Evolutionary conservation across 257 asterid genomes (phyloP).

Genomic region (Cinchona pubescens): DNA sequence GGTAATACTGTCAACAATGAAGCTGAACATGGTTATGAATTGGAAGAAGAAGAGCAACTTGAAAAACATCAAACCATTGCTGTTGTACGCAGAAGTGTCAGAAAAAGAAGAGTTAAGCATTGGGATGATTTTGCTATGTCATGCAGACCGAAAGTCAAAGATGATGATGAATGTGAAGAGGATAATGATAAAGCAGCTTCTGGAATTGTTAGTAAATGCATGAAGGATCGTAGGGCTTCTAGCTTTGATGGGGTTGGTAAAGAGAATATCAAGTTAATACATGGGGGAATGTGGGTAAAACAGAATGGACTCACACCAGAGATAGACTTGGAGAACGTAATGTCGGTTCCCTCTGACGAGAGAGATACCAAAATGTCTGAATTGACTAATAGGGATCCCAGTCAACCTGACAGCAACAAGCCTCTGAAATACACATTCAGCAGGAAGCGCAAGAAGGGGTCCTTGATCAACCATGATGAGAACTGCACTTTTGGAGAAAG

Average conservation of each 20-base stretch:
- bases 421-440: slow-evolving; percentile 33
- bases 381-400: slow-evolving; percentile 11
- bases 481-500: slow-evolving; percentile 22
- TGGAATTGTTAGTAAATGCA: slow-evolving; percentile 7
- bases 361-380: slow-evolving; percentile 20
- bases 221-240: slow-evolving; percentile 8
- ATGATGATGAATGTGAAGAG: slow-evolving; percentile 21
- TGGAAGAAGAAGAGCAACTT: slow-evolving; percentile 27
- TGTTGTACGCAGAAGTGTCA: slow-evolving; percentile 52
- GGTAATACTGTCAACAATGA: slow-evolving; percentile 14
- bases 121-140: slow-evolving; percentile 43
- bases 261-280: slow-evolving; percentile 29
- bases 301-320: slow-evolving; percentile 30
- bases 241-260: slow-evolving; percentile 5
- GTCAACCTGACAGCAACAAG: slow-evolving; percentile 18
- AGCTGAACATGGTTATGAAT: slow-evolving; percentile 23
- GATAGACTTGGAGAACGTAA: slow-evolving; percentile 27
- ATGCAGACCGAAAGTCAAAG: slow-evolving; percentile 29
- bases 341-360: slow-evolving; percentile 19
- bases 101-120: slow-evolving; percentile 58
- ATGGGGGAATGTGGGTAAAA: slow-evolving; percentile 29
- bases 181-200: slow-evolving; percentile 15
- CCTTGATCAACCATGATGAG: slow-evolving; percentile 28
- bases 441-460: slow-evolving; percentile 47
- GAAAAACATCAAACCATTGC: slow-evolving; percentile 30